A percentile compares a stretch with the other conserved stretches of the same genome.
phyloP scores from a whole-genome alignment of 495 filamentous ascomycete species.

The Aspergillus leporis region DNA sequence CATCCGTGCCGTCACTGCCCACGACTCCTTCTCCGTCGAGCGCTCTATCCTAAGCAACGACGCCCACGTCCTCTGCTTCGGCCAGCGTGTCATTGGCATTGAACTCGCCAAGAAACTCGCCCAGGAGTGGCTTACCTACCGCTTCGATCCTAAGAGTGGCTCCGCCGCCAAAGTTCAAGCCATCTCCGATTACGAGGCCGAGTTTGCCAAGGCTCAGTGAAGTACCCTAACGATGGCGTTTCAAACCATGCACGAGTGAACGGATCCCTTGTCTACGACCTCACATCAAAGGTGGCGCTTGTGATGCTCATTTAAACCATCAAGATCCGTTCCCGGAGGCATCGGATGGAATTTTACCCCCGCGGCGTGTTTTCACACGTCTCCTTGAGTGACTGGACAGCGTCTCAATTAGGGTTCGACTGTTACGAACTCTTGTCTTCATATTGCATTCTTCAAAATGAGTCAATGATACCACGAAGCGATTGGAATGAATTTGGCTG shows the following conservation, averaged over 20 bases:
- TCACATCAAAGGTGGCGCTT: neutral
- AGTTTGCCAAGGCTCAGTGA: slow-evolving; percentile 37
- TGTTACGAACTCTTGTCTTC: slow-evolving; percentile 3
- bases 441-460: slow-evolving; percentile 24
- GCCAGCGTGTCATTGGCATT: slow-evolving; percentile 78
- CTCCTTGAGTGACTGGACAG: neutral
- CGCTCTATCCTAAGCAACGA: slow-evolving; percentile 80
- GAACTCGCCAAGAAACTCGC: slow-evolving; percentile 77
- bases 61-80: slow-evolving; percentile 86
- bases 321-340: neutral
- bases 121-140: slow-evolving; percentile 79
- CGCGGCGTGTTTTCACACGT: neutral
- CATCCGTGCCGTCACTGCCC: slow-evolving; percentile 81
- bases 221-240: neutral
- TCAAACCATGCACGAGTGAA: neutral
- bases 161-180: slow-evolving; percentile 75
- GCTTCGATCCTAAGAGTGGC: slow-evolving; percentile 71
- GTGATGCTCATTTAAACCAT: neutral
- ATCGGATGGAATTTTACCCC: neutral
- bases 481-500: slow-evolving; percentile 23
- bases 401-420: neutral
- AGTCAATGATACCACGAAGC: slow-evolving; percentile 41
- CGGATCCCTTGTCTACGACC: neutral
- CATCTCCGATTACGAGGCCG: slow-evolving; percentile 71
- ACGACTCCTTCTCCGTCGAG: slow-evolving; percentile 84